phyloP scores from a whole-genome alignment of 257 asterid species.

The Solanum medicagineum region DNA sequence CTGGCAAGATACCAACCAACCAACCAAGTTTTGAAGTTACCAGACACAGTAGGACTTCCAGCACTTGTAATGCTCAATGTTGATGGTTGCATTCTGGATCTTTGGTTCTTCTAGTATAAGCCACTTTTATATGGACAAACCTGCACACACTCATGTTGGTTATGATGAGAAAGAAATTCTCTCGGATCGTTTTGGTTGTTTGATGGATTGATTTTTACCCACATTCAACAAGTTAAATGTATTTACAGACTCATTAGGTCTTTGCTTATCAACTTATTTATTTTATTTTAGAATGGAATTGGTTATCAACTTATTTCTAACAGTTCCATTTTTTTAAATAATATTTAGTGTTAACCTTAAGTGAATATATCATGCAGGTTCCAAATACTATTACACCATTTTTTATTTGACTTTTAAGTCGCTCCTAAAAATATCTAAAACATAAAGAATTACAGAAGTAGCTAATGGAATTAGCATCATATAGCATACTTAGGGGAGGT shows the following conservation, averaged over 20 bases:
- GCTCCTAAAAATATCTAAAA: background rate
- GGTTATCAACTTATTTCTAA: background rate
- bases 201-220: slow-evolving; percentile 15
- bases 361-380: background rate
- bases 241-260: slow-evolving; percentile 5
- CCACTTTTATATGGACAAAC: slow-evolving; percentile 56
- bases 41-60: slow-evolving; percentile 48
- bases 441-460: background rate
- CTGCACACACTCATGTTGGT: slow-evolving; percentile 84
- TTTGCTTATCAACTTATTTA: background rate
- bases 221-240: background rate
- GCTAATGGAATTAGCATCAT: background rate
- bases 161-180: slow-evolving; percentile 46
- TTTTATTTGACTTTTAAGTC: background rate
- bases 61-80: slow-evolving; percentile 59
- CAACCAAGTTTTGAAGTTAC: slow-evolving; percentile 84
- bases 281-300: background rate
- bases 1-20: slow-evolving; percentile 56
- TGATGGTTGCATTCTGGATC: slow-evolving; percentile 56
- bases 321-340: background rate
- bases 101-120: slow-evolving; percentile 62
- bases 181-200: slow-evolving; percentile 21
- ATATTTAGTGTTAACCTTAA: background rate
- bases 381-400: background rate
- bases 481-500: background rate